Conservation (phyloP, 306 rosid species). For the Cyclanthera cordifolia region DNA sequence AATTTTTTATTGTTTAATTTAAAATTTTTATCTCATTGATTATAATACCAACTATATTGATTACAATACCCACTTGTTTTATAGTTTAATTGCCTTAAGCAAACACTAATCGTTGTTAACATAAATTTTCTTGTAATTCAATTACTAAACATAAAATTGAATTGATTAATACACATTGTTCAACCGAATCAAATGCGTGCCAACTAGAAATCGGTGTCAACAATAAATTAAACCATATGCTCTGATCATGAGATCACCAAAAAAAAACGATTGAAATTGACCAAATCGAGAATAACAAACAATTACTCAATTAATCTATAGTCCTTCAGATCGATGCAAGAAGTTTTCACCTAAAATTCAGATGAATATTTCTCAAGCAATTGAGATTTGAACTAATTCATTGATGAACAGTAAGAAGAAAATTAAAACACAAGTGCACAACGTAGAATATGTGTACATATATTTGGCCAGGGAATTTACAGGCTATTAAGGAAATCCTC, state of each 20-base stretch:
- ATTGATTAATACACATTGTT: no score
- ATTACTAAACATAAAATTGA: neutral
- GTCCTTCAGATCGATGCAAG: neutral
- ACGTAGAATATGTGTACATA: neutral
- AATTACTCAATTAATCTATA: neutral
- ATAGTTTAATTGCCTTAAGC: no score
- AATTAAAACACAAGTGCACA: neutral
- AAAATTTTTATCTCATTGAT: no score
- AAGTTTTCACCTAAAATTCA: no score
- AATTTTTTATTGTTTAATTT: no score
- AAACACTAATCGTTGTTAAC: neutral
- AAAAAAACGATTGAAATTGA: neutral
- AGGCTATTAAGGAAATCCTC: neutral
- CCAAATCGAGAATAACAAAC: neutral
- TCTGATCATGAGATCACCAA: no score
- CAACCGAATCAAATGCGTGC: neutral
- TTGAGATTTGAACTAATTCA: neutral
- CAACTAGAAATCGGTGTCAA: neutral
- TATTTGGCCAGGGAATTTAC: neutral
- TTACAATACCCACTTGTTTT: no score
- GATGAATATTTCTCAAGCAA: no score
- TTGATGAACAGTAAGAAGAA: neutral
- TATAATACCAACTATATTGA: no score
- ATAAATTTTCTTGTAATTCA: neutral
- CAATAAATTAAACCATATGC: neutral